Conservation (phyloP, 345 rosid species). For the Hibiscus tridactylites region DNA sequence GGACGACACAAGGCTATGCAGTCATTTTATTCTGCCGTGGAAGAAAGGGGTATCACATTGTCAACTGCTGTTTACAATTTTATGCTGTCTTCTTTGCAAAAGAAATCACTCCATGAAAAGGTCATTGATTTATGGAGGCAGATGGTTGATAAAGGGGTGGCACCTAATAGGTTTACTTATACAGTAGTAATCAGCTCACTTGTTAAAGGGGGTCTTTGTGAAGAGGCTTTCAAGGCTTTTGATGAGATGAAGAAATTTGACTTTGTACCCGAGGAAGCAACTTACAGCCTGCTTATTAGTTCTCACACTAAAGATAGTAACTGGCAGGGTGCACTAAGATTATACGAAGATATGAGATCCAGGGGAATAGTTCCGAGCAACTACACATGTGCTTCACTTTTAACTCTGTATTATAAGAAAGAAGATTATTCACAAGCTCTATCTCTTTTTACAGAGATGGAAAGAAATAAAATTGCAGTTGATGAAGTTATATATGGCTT, state of each 20-base stretch:
- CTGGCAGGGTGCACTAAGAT: slow-evolving; percentile 45
- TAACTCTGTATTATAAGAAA: slow-evolving; percentile 63
- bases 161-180: slow-evolving; percentile 56
- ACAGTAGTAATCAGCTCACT: slow-evolving; percentile 67
- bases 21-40: slow-evolving; percentile 61
- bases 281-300: slow-evolving; percentile 65
- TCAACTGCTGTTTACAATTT: slow-evolving; percentile 77
- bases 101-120: slow-evolving; percentile 59
- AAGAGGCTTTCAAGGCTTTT: slow-evolving; percentile 55
- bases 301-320: slow-evolving; percentile 40
- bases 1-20: slow-evolving; percentile 77
- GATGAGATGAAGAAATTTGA: slow-evolving; percentile 62
- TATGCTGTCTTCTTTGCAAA: slow-evolving; percentile 88
- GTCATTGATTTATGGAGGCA: slow-evolving; percentile 69
- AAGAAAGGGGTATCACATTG: slow-evolving; percentile 49
- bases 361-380: slow-evolving; percentile 65
- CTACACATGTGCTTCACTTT: slow-evolving; percentile 90
- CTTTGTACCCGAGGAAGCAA: slow-evolving; percentile 71
- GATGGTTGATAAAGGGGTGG: slow-evolving; percentile 50
- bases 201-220: slow-evolving; percentile 45
- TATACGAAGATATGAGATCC: slow-evolving; percentile 72
- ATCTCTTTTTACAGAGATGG: slow-evolving; percentile 82
- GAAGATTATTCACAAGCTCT: slow-evolving; percentile 77
- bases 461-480: slow-evolving; percentile 39
- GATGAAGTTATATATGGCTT: slow-evolving; percentile 90